A percentile compares a stretch with the other conserved stretches of the same genome.
Evolutionary conservation across 768 basidiomycete species (phyloP).

Genomic region (Hericium erinaceus): DNA sequence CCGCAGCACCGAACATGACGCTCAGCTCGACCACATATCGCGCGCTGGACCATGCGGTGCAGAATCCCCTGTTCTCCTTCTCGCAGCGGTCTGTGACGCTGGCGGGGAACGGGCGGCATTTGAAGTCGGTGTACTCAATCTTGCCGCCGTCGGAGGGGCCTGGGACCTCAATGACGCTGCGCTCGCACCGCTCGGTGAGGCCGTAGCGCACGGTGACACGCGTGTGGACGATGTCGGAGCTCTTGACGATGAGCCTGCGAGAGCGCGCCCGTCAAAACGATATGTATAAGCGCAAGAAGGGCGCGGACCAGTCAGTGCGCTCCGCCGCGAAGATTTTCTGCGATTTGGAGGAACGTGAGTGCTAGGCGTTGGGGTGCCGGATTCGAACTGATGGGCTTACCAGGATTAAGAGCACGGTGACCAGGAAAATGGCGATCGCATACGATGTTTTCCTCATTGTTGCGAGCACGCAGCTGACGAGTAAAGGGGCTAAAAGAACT

Average conservation of each 20-base stretch:
- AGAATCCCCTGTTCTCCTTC: constrained; percentile 47
- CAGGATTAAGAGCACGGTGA: constrained; percentile 38
- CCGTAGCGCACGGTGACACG: constrained; percentile 49
- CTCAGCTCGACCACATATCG: constrained; percentile 56
- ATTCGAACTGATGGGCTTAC: constrained; percentile 27
- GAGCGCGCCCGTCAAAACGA: background rate
- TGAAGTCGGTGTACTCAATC: constrained; percentile 41
- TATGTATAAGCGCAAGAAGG: constrained; percentile 2
- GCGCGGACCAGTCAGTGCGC: constrained; percentile 56
- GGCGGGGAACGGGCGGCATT: constrained; percentile 60
- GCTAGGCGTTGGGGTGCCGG: background rate
- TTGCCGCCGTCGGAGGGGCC: constrained; percentile 31
- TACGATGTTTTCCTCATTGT: constrained; percentile 66
- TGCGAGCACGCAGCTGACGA: background rate
- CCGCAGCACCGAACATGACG: constrained; percentile 52
- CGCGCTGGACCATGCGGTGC: constrained; percentile 64
- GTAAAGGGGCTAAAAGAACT: too few relatives aligned
- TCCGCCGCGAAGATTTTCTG: constrained; percentile 51
- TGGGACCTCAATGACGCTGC: constrained; percentile 38
- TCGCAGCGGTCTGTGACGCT: constrained; percentile 38
- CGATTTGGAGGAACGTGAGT: background rate
- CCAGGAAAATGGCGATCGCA: constrained; percentile 50
- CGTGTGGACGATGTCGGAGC: constrained; percentile 35
- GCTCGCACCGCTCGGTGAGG: constrained; percentile 48
- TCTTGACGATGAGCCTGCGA: constrained; percentile 29